phyloP scores from a whole-genome alignment of 2,329 filamentous ascomycete species.

The Paraphaeosphaeria sporulosa region DNA sequence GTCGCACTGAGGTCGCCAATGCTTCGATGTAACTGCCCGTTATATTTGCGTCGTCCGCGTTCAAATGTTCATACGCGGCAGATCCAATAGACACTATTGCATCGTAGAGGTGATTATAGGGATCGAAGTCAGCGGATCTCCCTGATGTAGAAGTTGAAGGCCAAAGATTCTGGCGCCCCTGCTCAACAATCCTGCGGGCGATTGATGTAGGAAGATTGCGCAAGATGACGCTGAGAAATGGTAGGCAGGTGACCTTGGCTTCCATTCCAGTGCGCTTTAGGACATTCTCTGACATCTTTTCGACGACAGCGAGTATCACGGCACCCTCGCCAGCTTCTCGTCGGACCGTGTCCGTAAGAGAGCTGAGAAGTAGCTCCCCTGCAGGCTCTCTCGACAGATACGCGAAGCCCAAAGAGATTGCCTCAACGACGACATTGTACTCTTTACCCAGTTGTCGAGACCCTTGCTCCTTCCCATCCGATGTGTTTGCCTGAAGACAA shows the following conservation, averaged over 20 bases:
- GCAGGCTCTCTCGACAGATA: slow-evolving; percentile 27
- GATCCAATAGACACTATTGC: slow-evolving; percentile 63
- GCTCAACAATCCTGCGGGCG: slow-evolving; percentile 62
- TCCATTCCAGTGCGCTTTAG: slow-evolving; percentile 28
- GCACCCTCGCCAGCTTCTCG: slow-evolving; percentile 72
- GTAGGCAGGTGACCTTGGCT: slow-evolving; percentile 26
- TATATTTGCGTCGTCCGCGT: slow-evolving; percentile 47
- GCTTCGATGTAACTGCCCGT: slow-evolving; percentile 61
- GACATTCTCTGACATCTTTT: slow-evolving; percentile 68
- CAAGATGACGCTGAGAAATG: slow-evolving; percentile 47
- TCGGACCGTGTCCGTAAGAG: slow-evolving; percentile 64
- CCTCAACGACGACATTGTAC: slow-evolving; percentile 72
- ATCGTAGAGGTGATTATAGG: slow-evolving; percentile 72
- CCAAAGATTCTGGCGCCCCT: slow-evolving; percentile 72
- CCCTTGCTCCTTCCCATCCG: slow-evolving; percentile 32
- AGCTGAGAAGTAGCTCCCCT: slow-evolving; percentile 60
- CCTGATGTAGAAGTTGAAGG: slow-evolving; percentile 55
- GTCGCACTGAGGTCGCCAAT: slow-evolving; percentile 52
- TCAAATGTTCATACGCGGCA: slow-evolving; percentile 61
- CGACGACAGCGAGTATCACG: slow-evolving; percentile 71
- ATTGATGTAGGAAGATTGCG: slow-evolving; percentile 50
- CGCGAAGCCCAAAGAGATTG: slow-evolving; percentile 69
- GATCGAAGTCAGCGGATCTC: slow-evolving; percentile 57
- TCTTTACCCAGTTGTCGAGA: slow-evolving; percentile 66
- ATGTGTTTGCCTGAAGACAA: slow-evolving; percentile 32